Percentiles rank a stretch among this genome's conserved stretches.
These are phyloP conservation scores for Microthlaspi erraticum DNA, from an alignment of 345 rosid species.

Conservation along the genomic window DNA sequence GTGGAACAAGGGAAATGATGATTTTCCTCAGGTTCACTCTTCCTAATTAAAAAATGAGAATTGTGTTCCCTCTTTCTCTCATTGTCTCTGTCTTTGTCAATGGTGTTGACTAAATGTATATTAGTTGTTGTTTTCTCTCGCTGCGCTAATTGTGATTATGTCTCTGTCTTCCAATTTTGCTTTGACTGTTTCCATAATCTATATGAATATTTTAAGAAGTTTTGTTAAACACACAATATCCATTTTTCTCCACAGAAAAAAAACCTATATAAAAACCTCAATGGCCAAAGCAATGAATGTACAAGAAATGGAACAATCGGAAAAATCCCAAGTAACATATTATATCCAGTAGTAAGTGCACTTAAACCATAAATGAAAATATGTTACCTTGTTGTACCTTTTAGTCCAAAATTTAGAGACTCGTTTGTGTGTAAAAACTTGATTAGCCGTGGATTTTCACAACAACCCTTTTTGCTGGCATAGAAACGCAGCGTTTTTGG, in stretches of 20 bases:
- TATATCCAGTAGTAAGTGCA: too few species aligned
- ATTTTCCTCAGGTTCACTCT: not conserved
- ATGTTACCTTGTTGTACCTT: too few species aligned
- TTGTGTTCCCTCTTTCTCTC: not conserved
- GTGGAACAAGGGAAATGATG: conserved; percentile 12
- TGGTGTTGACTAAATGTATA: conserved; percentile 10
- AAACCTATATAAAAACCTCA: too few species aligned
- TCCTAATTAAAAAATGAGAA: not conserved
- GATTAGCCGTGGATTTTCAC: too few species aligned
- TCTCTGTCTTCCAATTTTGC: not conserved
- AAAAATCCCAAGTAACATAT: too few species aligned
- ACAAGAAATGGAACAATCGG: too few species aligned
- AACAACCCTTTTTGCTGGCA: too few species aligned
- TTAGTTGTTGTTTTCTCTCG: not conserved
- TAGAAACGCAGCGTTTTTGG: conserved; percentile 28
- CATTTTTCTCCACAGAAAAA: not conserved
- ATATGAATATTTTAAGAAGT: not conserved
- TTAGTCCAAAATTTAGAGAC: too few species aligned
- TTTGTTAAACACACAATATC: conserved; percentile 4
- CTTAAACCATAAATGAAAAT: too few species aligned
- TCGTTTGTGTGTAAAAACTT: too few species aligned
- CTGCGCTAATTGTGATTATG: not conserved
- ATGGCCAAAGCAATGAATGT: too few species aligned
- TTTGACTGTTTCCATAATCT: not conserved
- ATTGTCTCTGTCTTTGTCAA: not conserved